Conservation (phyloP, 2,329 filamentous ascomycete species). For the Fusarium tricinctum region DNA sequence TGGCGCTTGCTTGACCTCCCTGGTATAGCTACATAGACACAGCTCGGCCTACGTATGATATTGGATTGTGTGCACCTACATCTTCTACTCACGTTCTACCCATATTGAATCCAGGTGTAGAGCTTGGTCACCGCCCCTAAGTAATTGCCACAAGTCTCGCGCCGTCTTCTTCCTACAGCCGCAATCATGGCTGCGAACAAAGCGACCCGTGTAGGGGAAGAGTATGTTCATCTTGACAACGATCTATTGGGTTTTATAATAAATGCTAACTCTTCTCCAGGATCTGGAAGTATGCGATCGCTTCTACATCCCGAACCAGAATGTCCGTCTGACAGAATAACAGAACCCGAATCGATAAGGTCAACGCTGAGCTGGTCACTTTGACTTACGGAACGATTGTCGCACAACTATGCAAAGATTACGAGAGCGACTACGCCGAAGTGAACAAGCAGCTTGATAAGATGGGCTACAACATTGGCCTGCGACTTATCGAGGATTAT, state of each 20-base stretch:
- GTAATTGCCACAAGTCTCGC: conserved; percentile 2
- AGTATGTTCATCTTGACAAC: conserved; percentile 60
- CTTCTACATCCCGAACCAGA: neutral
- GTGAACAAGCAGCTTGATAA: conserved; percentile 98
- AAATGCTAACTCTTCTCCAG: conserved; percentile 63
- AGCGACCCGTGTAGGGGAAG: conserved; percentile 72
- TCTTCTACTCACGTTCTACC: neutral
- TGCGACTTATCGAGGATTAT: conserved; percentile 97
- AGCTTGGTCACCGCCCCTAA: neutral
- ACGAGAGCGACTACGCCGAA: conserved; percentile 91
- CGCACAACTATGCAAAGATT: conserved; percentile 95
- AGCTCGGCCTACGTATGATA: conserved; percentile 9
- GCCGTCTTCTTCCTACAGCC: conserved; percentile 1
- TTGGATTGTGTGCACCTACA: neutral
- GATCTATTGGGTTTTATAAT: neutral
- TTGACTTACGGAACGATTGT: conserved; percentile 98
- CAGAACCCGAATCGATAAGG: conserved; percentile 95
- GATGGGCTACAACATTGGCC: conserved; percentile 99
- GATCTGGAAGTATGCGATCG: conserved; percentile 86
- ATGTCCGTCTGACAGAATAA: conserved; percentile 27
- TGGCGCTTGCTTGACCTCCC: conserved; percentile 37
- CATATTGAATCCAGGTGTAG: neutral
- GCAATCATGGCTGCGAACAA: conserved; percentile 70
- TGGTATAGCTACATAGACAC: conserved; percentile 22
- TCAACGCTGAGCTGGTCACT: conserved; percentile 97